Evolutionary conservation across 164 flowering plant genomes (phyloP).

Genomic region (Brasenia schreberi): DNA sequence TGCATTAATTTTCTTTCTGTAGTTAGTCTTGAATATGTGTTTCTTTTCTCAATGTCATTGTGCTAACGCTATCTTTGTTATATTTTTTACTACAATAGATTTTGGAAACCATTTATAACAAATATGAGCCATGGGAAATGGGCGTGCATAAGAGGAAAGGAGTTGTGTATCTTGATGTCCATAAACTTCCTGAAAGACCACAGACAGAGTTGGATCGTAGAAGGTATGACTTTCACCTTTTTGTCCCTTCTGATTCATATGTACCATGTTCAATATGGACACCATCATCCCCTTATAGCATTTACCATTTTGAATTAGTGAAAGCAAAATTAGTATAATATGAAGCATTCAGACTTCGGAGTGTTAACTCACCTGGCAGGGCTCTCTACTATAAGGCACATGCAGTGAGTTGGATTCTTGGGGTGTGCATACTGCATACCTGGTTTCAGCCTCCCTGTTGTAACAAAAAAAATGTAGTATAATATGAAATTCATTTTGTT

Average conservation of each 20-base stretch:
- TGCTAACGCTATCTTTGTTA: neutral
- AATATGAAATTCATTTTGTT: too few relatives aligned
- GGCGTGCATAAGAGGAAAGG: constrained; percentile 99
- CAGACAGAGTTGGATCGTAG: constrained; percentile 71
- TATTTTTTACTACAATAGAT: constrained; percentile 33
- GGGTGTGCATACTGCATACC: too few relatives aligned
- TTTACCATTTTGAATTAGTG: too few relatives aligned
- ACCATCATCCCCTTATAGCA: too few relatives aligned
- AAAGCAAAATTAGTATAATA: too few relatives aligned
- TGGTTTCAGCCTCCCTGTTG: too few relatives aligned
- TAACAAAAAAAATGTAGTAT: too few relatives aligned
- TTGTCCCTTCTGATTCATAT: neutral
- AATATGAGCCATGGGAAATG: constrained; percentile 98
- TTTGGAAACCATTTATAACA: constrained; percentile 75
- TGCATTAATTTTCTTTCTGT: neutral
- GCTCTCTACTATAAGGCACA: too few relatives aligned
- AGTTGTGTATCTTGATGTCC: constrained; percentile 95
- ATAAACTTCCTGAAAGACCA: constrained; percentile 86
- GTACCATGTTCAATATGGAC: too few relatives aligned
- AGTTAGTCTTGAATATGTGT: neutral
- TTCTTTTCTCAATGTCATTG: neutral
- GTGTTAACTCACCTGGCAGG: too few relatives aligned
- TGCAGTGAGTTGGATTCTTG: too few relatives aligned
- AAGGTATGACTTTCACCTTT: constrained; percentile 32
- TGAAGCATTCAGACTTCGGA: too few relatives aligned